A percentile compares a stretch with the other conserved stretches of the same genome.
Evolutionary conservation across 2,329 filamentous ascomycete species (phyloP).

Genomic region (Sporothrix inflata): DNA sequence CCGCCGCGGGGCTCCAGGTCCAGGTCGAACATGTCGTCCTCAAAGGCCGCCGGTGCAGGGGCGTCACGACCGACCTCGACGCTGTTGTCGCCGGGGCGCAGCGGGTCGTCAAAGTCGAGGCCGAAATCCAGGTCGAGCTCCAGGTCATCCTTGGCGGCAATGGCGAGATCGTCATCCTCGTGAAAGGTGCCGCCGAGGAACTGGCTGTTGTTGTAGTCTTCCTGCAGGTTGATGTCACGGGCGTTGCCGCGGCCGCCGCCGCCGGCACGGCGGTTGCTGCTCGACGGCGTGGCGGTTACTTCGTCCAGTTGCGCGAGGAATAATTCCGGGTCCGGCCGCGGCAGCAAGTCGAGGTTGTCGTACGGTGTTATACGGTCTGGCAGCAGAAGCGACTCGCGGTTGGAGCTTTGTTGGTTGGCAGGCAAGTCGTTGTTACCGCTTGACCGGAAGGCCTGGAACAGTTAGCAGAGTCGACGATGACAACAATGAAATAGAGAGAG

Average conservation of each 20-base stretch:
- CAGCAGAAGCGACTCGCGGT: constrained; percentile 83
- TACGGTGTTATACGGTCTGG: constrained; percentile 92
- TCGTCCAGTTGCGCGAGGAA: constrained; percentile 76
- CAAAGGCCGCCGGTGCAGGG: constrained; percentile 65
- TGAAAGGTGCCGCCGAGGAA: constrained; percentile 71
- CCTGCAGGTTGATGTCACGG: constrained; percentile 69
- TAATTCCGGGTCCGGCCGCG: constrained; percentile 86
- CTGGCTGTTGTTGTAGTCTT: constrained; percentile 75
- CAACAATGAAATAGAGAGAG: constrained; percentile 49
- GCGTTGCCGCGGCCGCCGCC: constrained; percentile 62
- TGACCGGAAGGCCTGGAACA: constrained; percentile 80
- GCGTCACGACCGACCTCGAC: constrained; percentile 92
- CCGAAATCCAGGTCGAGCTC: constrained; percentile 76
- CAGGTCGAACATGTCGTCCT: constrained; percentile 69
- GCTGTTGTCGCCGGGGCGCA: constrained; percentile 60
- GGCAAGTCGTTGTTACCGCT: constrained; percentile 94
- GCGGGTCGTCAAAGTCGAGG: constrained; percentile 67
- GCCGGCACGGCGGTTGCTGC: constrained; percentile 55
- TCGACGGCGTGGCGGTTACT: constrained; percentile 56
- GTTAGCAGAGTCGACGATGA: background rate
- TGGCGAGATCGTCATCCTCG: constrained; percentile 59
- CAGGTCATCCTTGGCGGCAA: constrained; percentile 65
- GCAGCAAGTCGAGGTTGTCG: constrained; percentile 75
- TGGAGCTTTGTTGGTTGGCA: constrained; percentile 76
- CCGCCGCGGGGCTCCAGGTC: constrained; percentile 58